A percentile compares a stretch with the other conserved stretches of the same genome.
phyloP scores from a whole-genome alignment of 176 grass and related monocot species.

The Poa annua region DNA sequence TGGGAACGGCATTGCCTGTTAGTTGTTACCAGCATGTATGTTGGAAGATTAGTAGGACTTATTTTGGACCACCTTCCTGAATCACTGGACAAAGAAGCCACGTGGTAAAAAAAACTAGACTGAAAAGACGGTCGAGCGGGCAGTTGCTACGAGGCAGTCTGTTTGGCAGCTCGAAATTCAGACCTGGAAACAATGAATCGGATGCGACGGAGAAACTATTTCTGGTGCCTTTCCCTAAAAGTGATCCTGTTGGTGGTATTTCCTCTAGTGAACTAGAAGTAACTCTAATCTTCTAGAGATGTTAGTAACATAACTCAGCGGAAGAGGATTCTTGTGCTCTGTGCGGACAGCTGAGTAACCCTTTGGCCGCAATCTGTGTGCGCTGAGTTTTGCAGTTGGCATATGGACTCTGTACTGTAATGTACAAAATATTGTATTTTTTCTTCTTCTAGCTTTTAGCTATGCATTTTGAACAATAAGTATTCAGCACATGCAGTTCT shows the following conservation, averaged over 20 bases:
- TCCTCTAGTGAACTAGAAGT: constrained; percentile 42
- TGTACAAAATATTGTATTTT: background rate
- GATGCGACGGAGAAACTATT: background rate
- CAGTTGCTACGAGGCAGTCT: background rate
- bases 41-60: constrained; percentile 34
- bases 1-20: constrained; percentile 50
- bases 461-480: background rate
- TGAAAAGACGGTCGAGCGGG: constrained; percentile 1
- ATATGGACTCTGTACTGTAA: constrained; percentile 12
- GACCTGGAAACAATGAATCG: background rate
- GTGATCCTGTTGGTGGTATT: constrained; percentile 22
- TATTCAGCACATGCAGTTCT: background rate
- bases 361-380: background rate
- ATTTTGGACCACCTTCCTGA: constrained; percentile 27
- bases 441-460: background rate
- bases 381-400: constrained; percentile 3
- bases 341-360: constrained; percentile 21
- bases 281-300: constrained; percentile 32
- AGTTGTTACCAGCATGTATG: constrained; percentile 9
- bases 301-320: constrained; percentile 24
- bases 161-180: constrained; percentile 13
- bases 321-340: constrained; percentile 27
- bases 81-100: constrained; percentile 38
- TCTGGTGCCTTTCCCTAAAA: background rate
- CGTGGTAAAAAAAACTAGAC: background rate